Percentiles rank a stretch among this genome's conserved stretches.
These are phyloP conservation scores for Pichia sp. DNA, from an alignment of 1,139 yeast genomes.

Conservation along the genomic window DNA sequence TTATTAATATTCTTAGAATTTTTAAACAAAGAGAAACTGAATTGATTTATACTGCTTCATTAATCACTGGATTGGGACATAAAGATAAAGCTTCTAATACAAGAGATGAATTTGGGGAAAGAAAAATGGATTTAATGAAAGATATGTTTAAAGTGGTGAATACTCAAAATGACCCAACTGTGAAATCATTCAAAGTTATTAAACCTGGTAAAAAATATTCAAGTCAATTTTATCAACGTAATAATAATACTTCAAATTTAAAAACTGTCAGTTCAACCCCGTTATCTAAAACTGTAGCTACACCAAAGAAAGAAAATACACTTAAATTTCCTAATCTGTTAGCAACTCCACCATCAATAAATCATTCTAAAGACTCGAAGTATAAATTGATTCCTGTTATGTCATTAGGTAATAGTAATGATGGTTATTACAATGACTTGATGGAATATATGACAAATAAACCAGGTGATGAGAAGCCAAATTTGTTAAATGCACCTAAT, in stretches of 20 bases:
- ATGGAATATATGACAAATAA: constrained; percentile 5
- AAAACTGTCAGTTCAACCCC: not conserved
- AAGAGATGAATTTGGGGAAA: constrained; percentile 18
- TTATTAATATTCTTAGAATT: constrained; percentile 35
- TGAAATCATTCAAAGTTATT: constrained; percentile 17
- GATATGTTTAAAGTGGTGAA: constrained; percentile 25
- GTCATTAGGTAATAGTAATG: not conserved
- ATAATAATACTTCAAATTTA: not conserved
- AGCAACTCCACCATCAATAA: constrained; percentile 9
- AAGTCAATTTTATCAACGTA: constrained; percentile 18
- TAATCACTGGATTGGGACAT: constrained; percentile 21
- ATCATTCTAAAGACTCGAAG: not conserved
- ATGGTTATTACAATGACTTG: constrained; percentile 4
- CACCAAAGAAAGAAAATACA: not conserved
- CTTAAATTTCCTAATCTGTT: constrained; percentile 1
- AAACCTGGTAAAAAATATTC: constrained; percentile 30
- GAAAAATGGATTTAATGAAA: constrained; percentile 21
- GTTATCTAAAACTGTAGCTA: not conserved
- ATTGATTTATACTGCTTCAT: constrained; percentile 20
- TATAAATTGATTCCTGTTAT: not conserved
- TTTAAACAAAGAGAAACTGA: constrained; percentile 22
- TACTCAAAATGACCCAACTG: constrained; percentile 2
- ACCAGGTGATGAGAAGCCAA: not conserved
- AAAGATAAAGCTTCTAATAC: constrained; percentile 12
- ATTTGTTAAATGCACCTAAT: not conserved